Base-by-base conservation (phyloP, 1,284 basidiomycete genomes). In the Moesziomyces antarcticus region DNA sequence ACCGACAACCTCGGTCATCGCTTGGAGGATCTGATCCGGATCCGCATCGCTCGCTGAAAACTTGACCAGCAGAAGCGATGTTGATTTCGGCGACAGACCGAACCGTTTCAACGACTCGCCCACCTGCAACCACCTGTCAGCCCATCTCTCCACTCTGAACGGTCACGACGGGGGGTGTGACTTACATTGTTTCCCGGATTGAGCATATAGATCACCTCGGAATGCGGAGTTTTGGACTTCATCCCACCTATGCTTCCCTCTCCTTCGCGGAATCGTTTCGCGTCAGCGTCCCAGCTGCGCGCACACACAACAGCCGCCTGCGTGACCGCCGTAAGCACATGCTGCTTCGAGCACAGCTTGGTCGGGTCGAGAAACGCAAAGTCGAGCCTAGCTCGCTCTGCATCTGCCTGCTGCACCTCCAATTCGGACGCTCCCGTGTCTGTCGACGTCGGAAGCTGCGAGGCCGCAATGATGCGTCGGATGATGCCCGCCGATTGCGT, bases 311-410 rank as follows among this genome's bases (percentile, higher is more conserved):
- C 20, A 5, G 63, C 63, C 3, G 75, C 75, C 46, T 77, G 75
- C 3, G 53, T 56, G 8, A 73, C 44, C 1, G 71, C 74, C 5
- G 47, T 62, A 37, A 73, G 18, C 14, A 77, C 20, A 33, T 77
- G 74, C 42, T 61, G 63, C 42, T 64, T 67, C 21, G 55, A 63
- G 24, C 64, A 65, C n/a, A 73, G 43, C 52, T 49, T 60, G 24
- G 66, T 71, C 21, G 75, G 67, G 22, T 77, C 75, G 46, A 77
- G 44, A 42, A 77, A 77, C 5, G 74, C 74, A 51, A 71, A 77
- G 44, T 77, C 68, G n/a, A 73, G 56, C 33, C 44, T 56, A 0
- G 55, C 47, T 0, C 71, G 37, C 33, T 77, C 75, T 1, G 24
- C 49, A 46, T 70, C 60, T 18, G 64, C 63, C 7, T 48, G 45